Base-by-base conservation (phyloP, 768 basidiomycete species). In the Gloeostereum incarnatum region DNA sequence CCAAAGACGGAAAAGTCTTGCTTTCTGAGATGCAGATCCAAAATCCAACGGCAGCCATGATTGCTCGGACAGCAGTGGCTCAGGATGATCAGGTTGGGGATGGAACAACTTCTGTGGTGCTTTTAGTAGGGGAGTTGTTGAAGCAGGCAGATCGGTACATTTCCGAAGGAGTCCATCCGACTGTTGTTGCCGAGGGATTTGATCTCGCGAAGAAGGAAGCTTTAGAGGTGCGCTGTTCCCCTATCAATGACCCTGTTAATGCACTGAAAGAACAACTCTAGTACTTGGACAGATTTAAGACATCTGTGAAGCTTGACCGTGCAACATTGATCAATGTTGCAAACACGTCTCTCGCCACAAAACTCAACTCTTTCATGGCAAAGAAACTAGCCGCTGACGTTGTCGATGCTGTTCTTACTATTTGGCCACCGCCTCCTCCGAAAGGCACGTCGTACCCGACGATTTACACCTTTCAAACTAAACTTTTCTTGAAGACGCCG, bases 1-100 rank as follows among this genome's bases (percentile, higher is more conserved):
- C 96, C 47, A 99, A 98, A 70, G 96, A 98, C 54, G 96, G 96
- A 46, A 99, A 99, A 66, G 94, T 97, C 29, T 65, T 99, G 40
- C 71, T 99, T 42, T 94, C 92, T 29, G 96, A 99, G 66, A 99
- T 99, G 96, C 96, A 98, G 66, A 99, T 99, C 50, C 86, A 89
- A 63, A 98, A 99, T 59, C 96, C 96, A 21, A 98, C 96, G 3
- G 96, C 96, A 13, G 93, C 96, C 22, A 94, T 99, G 90, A 91
- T 99, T 54, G 96, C 96, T 32, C 79, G 92, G 36, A 97, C 96
- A 30, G 96, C 96, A 10, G 94, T 97, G 17, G 94, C 96, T 3
- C 96, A 98, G 58, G 96, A 99, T 50, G 96, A 98, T 54, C 93
- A 97, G 71, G 93, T 96, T 31, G 96, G 96, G 46, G 96, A 99